Base-by-base conservation (phyloP, 345 rosid genomes). In the Excoecaria cochinchinensis region DNA sequence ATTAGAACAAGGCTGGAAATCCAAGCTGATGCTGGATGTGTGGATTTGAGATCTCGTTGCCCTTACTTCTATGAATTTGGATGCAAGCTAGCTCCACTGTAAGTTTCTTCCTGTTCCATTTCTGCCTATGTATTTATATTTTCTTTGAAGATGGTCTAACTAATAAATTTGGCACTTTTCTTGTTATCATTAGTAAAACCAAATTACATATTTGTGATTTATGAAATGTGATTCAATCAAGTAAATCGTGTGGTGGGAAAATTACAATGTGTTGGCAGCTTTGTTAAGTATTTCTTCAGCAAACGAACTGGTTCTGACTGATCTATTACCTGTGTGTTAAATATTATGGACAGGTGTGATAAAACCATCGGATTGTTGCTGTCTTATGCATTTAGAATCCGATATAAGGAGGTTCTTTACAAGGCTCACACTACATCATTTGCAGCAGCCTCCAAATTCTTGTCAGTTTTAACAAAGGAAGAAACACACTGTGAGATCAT, bases 11-110 rank as follows among this genome's bases (percentile, higher is more conserved):
- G 91, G 84, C 77, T 88, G 60, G 98, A 92, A 84, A 85, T 94
- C 70, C 97, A 92, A 77, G 97, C 97, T 16, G 97, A 94, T 79
- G 94, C 97, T 53, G 90, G 91, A 6, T 86, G 86, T 80, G 98
- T 90, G 76, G 97, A 95, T 88, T 88, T 95, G 70, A 86, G 83
- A 84, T 90, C 93, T 46, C 87, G 90, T 4, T 89, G 92, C 72
- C 88, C 78, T 8, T 89, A 87, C 75, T 95, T 92, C 71, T 91
- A 91, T 60, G 95, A 93, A 80, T 86, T 93, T 74, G 99, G 94
- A 53, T 87, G 93, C 91, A 95, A 95, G 83, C 81, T 92, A 78
- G 88, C 84, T 40, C 97, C 98, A 6, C 21, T 90, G 97, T 93
- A 76, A 95, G 98, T 82, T 59, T 75, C 69, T 62, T 38, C n/a